These are phyloP conservation scores for Ceratobasidium sp. DNA, from an alignment of 1,284 basidiomycete species.

Conservation along the genomic window DNA sequence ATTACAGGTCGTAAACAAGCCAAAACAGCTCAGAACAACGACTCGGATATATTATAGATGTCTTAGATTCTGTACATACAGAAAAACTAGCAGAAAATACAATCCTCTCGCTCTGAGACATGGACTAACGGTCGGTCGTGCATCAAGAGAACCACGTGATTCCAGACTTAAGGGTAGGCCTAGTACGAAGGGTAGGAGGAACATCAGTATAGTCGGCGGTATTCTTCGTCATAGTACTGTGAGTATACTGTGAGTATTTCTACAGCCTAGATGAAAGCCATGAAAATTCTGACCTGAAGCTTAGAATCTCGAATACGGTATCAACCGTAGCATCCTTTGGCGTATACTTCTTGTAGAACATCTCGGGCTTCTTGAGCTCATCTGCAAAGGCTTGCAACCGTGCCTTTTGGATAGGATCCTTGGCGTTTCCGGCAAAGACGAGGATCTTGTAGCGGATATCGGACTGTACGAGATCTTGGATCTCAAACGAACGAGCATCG, in stretches of 20 bases:
- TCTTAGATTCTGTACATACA: no score
- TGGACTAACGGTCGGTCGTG: no score
- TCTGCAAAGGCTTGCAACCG: slow-evolving; percentile 57
- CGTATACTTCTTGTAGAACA: slow-evolving; percentile 51
- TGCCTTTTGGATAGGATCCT: slow-evolving; percentile 51
- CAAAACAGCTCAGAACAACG: no score
- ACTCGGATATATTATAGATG: no score
- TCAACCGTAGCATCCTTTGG: slow-evolving; percentile 49
- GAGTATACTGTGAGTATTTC: neutral
- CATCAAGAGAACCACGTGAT: no score
- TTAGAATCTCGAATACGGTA: slow-evolving; percentile 61
- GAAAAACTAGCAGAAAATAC: no score
- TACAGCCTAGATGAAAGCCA: no score
- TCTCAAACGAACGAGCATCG: slow-evolving; percentile 65
- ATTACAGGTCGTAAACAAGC: no score
- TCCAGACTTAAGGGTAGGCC: no score
- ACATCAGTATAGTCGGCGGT: slow-evolving; percentile 59
- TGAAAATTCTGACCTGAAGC: slow-evolving; percentile 52
- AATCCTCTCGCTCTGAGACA: no score
- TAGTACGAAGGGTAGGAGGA: slow-evolving; percentile 60
- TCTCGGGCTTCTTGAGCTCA: slow-evolving; percentile 53
- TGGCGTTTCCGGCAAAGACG: slow-evolving; percentile 67
- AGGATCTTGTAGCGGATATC: slow-evolving; percentile 78
- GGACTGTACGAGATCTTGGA: slow-evolving; percentile 72
- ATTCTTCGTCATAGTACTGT: slow-evolving; percentile 55